Conservation (phyloP, 257 asterid species). For the Scutellaria galericulata region DNA sequence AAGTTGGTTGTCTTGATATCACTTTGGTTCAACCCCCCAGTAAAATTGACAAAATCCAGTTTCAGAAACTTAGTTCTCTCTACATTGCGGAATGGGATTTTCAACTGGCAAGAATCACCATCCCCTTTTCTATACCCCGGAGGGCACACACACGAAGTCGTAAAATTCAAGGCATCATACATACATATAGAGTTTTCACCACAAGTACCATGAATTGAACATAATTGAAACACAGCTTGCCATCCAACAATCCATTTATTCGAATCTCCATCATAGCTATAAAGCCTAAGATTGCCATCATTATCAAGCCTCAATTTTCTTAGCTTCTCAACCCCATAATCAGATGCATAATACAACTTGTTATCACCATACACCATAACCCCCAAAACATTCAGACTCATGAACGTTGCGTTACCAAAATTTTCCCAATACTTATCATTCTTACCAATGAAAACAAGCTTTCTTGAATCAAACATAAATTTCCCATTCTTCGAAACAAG, state of each 20-base stretch:
- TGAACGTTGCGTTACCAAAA: constrained; percentile 29
- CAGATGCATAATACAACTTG: constrained; percentile 42
- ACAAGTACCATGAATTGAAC: constrained; percentile 66
- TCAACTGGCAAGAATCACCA: constrained; percentile 51
- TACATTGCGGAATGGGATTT: constrained; percentile 37
- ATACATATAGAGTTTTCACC: constrained; percentile 69
- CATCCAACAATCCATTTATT: constrained; percentile 62
- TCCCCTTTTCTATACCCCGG: constrained; percentile 58
- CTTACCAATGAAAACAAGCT: constrained; percentile 43
- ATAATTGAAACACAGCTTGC: constrained; percentile 63
- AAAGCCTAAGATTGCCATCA: constrained; percentile 75
- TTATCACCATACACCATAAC: constrained; percentile 38
- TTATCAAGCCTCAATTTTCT: constrained; percentile 70
- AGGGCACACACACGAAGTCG: constrained; percentile 75
- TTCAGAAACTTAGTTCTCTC: constrained; percentile 53
- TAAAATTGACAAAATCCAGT: constrained; percentile 69
- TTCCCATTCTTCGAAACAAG: constrained; percentile 55
- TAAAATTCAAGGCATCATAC: constrained; percentile 49
- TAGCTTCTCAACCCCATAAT: constrained; percentile 52
- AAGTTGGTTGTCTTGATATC: constrained; percentile 44
- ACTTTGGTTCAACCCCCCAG: constrained; percentile 61
- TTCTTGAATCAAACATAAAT: constrained; percentile 51
- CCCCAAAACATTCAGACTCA: constrained; percentile 51
- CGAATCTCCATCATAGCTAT: constrained; percentile 52
- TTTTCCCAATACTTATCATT: constrained; percentile 57